Percentiles rank a stretch among this genome's conserved stretches.
Evolutionary conservation across 345 rosid species (phyloP).

Genomic region (Eucalyptus leucophloia): DNA sequence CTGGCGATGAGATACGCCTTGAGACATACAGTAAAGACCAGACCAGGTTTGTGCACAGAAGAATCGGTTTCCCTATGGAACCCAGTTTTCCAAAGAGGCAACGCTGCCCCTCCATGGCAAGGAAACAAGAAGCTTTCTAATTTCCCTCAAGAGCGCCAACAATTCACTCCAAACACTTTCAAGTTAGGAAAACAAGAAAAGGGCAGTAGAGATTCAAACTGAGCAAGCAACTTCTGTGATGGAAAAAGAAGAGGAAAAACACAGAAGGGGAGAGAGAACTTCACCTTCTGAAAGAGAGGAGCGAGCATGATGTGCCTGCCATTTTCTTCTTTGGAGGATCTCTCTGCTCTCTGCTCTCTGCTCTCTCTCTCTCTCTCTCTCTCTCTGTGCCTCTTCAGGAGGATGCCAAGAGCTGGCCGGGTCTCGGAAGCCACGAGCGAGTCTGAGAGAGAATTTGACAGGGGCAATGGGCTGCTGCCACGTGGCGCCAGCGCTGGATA

Average conservation of each 20-base stretch:
- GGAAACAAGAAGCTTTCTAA: background rate
- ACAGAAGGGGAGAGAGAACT: background rate
- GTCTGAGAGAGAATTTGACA: slow-evolving; percentile 22
- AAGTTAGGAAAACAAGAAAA: background rate
- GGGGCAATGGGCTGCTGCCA: slow-evolving; percentile 52
- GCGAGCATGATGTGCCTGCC: slow-evolving; percentile 46
- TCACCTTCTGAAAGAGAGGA: slow-evolving; percentile 50
- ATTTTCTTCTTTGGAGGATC: slow-evolving; percentile 5
- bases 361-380: background rate
- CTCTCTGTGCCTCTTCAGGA: background rate
- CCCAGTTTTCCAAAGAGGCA: background rate
- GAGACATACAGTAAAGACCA: background rate
- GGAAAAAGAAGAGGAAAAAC: background rate
- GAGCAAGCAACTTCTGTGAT: background rate
- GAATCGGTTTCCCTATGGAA: background rate
- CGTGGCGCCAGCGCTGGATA: slow-evolving; percentile 17
- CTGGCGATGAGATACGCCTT: background rate
- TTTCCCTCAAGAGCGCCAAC: background rate
- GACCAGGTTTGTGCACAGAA: background rate
- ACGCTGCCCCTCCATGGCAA: background rate
- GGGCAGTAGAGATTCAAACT: background rate
- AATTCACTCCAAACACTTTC: background rate
- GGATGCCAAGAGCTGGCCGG: background rate
- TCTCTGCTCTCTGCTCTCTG: background rate
- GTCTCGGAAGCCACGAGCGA: background rate